phyloP scores from a whole-genome alignment of 805 yeast genomes.

The Peterozyma toletana region DNA sequence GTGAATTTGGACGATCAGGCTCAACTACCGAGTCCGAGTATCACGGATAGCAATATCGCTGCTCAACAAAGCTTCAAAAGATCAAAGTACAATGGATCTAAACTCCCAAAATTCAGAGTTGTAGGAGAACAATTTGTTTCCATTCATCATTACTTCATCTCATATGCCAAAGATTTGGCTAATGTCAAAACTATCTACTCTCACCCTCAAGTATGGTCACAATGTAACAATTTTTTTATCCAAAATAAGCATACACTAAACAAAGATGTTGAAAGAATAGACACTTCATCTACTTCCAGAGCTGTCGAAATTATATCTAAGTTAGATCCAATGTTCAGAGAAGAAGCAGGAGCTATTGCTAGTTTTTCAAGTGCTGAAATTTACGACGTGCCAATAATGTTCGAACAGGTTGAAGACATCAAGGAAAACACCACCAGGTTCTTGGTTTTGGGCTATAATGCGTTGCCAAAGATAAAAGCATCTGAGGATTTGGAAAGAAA shows the following conservation, averaged over 20 bases:
- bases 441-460: slow-evolving; percentile 47
- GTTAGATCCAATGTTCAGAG: slow-evolving; percentile 22
- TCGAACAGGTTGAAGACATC: slow-evolving; percentile 60
- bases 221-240: slow-evolving; percentile 53
- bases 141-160: slow-evolving; percentile 70
- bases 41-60: slow-evolving; percentile 7
- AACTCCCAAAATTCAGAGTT: slow-evolving; percentile 36
- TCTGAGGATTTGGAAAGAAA: slow-evolving; percentile 1
- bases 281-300: slow-evolving; percentile 72
- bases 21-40: slow-evolving; percentile 1
- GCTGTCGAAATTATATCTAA: slow-evolving; percentile 64
- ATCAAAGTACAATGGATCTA: background rate
- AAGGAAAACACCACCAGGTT: slow-evolving; percentile 81
- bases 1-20: background rate
- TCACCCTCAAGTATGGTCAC: slow-evolving; percentile 99
- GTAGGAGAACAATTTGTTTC: slow-evolving; percentile 77
- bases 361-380: slow-evolving; percentile 59
- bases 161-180: slow-evolving; percentile 34
- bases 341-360: slow-evolving; percentile 63
- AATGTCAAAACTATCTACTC: slow-evolving; percentile 61
- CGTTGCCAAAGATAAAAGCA: slow-evolving; percentile 10
- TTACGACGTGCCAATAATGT: slow-evolving; percentile 48
- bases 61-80: slow-evolving; percentile 8
- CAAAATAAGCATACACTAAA: slow-evolving; percentile 22
- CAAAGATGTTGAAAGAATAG: slow-evolving; percentile 42